phyloP scores from a whole-genome alignment of 1,284 basidiomycete species.

The Leccinum ponderosum region DNA sequence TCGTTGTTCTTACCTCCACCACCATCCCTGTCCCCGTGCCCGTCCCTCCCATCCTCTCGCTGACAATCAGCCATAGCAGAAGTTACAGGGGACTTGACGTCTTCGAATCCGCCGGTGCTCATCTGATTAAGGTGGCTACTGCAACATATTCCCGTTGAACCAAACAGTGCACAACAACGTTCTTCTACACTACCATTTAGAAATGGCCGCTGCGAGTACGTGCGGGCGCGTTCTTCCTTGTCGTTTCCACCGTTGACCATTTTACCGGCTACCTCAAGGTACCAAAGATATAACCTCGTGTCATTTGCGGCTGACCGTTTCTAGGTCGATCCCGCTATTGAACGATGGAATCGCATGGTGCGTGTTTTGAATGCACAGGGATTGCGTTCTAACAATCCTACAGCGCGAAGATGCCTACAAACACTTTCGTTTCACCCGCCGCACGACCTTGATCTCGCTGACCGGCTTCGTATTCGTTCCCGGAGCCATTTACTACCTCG shows the following conservation, averaged over 20 bases:
- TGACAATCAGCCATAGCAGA: too few species aligned
- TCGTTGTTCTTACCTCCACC: too few species aligned
- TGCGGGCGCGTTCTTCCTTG: conserved; percentile 3
- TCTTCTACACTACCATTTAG: conserved; percentile 12
- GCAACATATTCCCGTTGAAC: conserved; percentile 9
- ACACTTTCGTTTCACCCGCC: conserved; percentile 75
- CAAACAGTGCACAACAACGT: conserved; percentile 39
- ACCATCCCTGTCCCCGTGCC: too few species aligned
- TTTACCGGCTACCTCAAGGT: conserved; percentile 33
- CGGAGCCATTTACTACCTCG: conserved; percentile 40
- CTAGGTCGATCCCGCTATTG: conserved; percentile 77
- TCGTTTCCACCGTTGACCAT: conserved; percentile 10
- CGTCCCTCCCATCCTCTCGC: too few species aligned
- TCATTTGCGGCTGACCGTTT: not conserved
- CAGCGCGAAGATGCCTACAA: conserved; percentile 82
- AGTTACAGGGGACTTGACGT: too few species aligned
- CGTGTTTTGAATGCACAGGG: conserved; percentile 16
- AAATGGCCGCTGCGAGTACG: conserved; percentile 36
- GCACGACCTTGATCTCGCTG: conserved; percentile 55
- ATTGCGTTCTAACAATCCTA: conserved; percentile 1
- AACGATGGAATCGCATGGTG: conserved; percentile 80
- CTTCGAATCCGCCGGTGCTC: too few species aligned
- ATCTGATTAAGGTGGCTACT: not conserved
- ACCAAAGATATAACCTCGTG: not conserved
- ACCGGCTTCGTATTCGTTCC: conserved; percentile 50